Base-by-base conservation (phyloP, 1,284 basidiomycete species). In the Exsudoporus floridanus region DNA sequence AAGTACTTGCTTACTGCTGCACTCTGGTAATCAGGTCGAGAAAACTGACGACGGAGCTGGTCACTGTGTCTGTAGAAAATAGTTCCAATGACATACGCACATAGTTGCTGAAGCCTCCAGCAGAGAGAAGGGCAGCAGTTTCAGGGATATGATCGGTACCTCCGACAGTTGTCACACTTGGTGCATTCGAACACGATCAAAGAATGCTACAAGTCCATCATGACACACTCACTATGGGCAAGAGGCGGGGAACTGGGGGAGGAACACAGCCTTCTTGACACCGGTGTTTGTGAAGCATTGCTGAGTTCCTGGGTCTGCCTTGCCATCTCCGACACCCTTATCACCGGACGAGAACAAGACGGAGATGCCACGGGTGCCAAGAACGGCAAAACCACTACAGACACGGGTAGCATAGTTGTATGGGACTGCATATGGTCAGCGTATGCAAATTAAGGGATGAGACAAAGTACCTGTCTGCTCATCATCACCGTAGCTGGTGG, bases 321-420 rank as follows among this genome's bases (percentile, higher is more conserved):
- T 64, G 7, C 78, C 77, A 58, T 83, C 83, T 14, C 86, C 88
- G 6, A 88, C 88, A 45, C 88, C 88, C 16, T 67, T 69, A 58
- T 90, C 87, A 13, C 88, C 88, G 19, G 82, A 83, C 19, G 80
- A 75, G 65, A 87, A 87, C 50, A 83, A 59, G 19, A 88, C 56
- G 4, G 83, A 80, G 16, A 83, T 74, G 34, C 88, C 88, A 4
- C 84, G 78, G n/a, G 76, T 79, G 40, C 85, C 84, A 75, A 65
- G 57, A 34, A 55, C 60, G 25, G 86, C 84, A 52, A 91, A 86
- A 12, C 76, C 77, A 31, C 64, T 58, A 66, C 89, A 92, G 14
- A 81, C 83, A 28, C 84, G 79, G 35, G 58, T 60, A 10, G 88
- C 87, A 59, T 82, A 90, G 25, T 65, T 73, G 45, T 71, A 54